Base-by-base conservation (phyloP, 1,139 yeast species). In the Casaregolazyma lundiana region DNA sequence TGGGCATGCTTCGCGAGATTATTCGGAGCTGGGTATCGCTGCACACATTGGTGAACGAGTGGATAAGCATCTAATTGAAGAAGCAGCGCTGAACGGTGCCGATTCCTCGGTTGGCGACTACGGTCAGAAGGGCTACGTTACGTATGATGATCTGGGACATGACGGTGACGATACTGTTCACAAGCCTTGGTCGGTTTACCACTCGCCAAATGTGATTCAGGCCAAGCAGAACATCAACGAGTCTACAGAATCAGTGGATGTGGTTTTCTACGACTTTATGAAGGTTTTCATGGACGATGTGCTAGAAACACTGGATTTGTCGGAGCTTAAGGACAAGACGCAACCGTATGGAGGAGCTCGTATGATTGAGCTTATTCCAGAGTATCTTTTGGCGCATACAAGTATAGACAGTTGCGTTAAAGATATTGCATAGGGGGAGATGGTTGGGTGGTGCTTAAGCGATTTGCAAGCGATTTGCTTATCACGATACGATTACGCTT, bases 121-220 rank as follows among this genome's bases (percentile, higher is more conserved):
- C 4, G 38, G 43, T 38, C 41, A 42, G 8, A 29, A 35, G 4
- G 97, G 98, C 0, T 85, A 85, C 57, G 81, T 80, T 0, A 89
- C 98, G 0, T 61, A 68, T 43, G 98, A 92, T 62, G 97, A 89
- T 59, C 74, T 76, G 57, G 97, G 97, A 0, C 64, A 70, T 51
- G 80, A 79, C 53, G 98, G 98, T 13, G 98, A 92, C 61, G 97
- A 92, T 60, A 88, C 96, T 0, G 69, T 75, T 1, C 98, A 92
- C 64, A 72, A 70, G 47, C 76, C 84, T 1, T 76, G 84, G 47
- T 70, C 71, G 0, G 70, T 74, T 50, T 82, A 73, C 59, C 76
- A 75, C 4, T 71, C 86, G 3, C 95, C 96, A 2, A 88, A 87
- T 56, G 94, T 87, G 4, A 79, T 90, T 15, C 84, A 80, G 56